Evolutionary conservation across 2,329 filamentous ascomycete species (phyloP), one percentile per base, ranked within the genome.

Genomic region (Claviceps africana): DNA sequence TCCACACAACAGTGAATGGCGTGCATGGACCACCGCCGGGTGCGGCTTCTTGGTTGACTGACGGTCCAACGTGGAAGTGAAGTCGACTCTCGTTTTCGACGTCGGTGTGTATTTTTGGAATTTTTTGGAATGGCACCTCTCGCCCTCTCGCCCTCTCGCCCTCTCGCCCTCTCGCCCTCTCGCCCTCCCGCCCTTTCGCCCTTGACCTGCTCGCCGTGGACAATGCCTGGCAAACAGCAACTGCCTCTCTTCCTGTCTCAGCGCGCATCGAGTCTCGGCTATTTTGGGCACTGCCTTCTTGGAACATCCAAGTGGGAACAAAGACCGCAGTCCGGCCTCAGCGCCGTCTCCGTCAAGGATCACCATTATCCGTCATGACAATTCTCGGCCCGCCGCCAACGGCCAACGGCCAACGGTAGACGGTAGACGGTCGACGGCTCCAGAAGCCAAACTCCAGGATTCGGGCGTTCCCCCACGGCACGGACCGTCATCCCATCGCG

Each of bases 81-180:
- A 35, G 13, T 15, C 31, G 39, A 22, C n/a, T 37, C 46, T n/a
- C 30, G 8, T 25, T 35, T 35, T 48, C n/a, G 7, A 25, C 33
- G 33, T 48, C 46, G 31, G 46, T 48, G 46, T 35, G 46, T 48
- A 48, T 40, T 48, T 48, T 48, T 40, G 30, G 47, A 45, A 33
- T 48, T 39, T 40, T 48, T 48, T 48, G 30, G 30, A 33, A 45
- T 13, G 43, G n/a, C 25, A 28, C 42, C 11, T 15, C 25, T 44
- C 21, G 42, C 11, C 42, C 11, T 17, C 28, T 22, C 25, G 25
- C 25, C 25, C 25, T 15, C 28, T 44, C 10, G 42, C 22, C 42
- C 11, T 17, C 39, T 22, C 13, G 17, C n/a, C 15, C 11, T 17
- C 28, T 22, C 25, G 25, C 25, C 42, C 11, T 15, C 25, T 44